phyloP scores from a whole-genome alignment of 176 grass and related monocot genomes.

The Rhynchospora pubera region DNA sequence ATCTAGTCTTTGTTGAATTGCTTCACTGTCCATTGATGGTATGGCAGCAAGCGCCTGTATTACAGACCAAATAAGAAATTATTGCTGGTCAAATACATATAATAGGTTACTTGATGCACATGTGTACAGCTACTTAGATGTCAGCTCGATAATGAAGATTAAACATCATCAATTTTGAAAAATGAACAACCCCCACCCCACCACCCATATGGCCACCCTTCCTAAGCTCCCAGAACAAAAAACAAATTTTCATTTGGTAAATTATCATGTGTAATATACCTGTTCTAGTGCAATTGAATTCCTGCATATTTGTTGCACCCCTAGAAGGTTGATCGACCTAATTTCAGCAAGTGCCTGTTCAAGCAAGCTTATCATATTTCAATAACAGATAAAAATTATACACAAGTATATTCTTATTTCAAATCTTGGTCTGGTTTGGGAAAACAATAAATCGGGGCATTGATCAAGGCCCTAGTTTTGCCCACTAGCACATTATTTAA shows the following conservation, averaged over 20 bases:
- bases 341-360: constrained; percentile 79
- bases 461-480: background rate
- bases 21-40: constrained; percentile 75
- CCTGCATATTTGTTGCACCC: constrained; percentile 98
- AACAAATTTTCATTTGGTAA: no score
- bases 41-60: constrained; percentile 82
- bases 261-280: constrained; percentile 23
- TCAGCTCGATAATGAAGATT: background rate
- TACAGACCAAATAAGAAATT: constrained; percentile 1
- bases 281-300: constrained; percentile 93
- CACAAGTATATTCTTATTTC: background rate
- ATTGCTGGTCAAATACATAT: background rate
- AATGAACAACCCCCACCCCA: background rate
- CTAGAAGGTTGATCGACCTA: constrained; percentile 92
- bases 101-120: background rate
- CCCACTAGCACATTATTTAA: background rate
- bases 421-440: background rate
- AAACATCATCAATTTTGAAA: background rate
- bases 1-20: constrained; percentile 82
- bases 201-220: no score
- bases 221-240: no score
- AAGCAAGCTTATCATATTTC: constrained; percentile 15
- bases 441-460: background rate
- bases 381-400: constrained; percentile 28
- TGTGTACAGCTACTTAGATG: background rate